Percentiles rank a stretch among this genome's conserved stretches.
Evolutionary conservation across 257 asterid genomes (phyloP).

Genomic region (Ilex aquifolium): DNA sequence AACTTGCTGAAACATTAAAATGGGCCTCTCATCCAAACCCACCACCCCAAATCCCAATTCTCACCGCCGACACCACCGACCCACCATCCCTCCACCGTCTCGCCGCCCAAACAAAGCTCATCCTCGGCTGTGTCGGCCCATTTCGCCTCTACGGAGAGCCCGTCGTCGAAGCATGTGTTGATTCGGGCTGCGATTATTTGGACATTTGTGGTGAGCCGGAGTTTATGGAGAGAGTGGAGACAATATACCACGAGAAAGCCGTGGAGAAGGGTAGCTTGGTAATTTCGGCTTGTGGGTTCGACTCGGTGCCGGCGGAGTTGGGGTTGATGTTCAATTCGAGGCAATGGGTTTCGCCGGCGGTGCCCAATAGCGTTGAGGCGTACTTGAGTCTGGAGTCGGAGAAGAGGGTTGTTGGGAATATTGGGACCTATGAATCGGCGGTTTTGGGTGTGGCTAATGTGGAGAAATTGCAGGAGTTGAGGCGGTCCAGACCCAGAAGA

Average conservation of each 20-base stretch:
- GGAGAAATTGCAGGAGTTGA: constrained; percentile 40
- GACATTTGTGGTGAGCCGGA: constrained; percentile 91
- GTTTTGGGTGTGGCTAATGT: constrained; percentile 82
- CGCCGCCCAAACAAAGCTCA: constrained; percentile 53
- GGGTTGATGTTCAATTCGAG: constrained; percentile 60
- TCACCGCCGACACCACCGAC: constrained; percentile 70
- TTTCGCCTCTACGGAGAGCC: constrained; percentile 76
- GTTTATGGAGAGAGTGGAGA: constrained; percentile 87
- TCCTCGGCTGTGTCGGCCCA: constrained; percentile 83
- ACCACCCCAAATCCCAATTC: constrained; percentile 56
- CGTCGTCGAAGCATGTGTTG: constrained; percentile 78
- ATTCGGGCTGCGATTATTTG: constrained; percentile 68
- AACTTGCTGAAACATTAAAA: constrained; percentile 54
- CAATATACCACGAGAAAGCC: constrained; percentile 49
- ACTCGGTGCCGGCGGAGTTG: constrained; percentile 81
- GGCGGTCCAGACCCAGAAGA: constrained; percentile 57
- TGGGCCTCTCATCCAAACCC: constrained; percentile 59
- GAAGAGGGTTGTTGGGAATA: constrained; percentile 56
- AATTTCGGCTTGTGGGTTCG: constrained; percentile 83
- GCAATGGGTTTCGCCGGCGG: constrained; percentile 57
- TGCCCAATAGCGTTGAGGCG: constrained; percentile 69
- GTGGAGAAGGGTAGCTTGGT: constrained; percentile 58
- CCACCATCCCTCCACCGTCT: constrained; percentile 46
- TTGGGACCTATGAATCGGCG: constrained; percentile 71
- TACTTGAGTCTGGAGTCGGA: constrained; percentile 75